Evolutionary conservation across 805 yeast genomes (phyloP), one percentile per base, ranked within the genome.

Genomic region (Jamesozyma gamospora): DNA sequence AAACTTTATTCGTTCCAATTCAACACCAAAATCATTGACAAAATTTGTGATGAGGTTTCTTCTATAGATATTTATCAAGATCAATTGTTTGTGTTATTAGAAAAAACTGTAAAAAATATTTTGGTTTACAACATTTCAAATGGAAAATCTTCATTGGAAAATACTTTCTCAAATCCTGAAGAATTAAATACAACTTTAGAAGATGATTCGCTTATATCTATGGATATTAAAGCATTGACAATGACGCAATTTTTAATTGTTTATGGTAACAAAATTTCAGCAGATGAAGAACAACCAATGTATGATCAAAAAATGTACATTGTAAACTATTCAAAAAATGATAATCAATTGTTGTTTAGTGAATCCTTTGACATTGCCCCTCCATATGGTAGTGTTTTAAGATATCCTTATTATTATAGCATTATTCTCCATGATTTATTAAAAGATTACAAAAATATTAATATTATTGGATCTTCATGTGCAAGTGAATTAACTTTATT

Each of bases 401-500:
- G 86, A 48, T 54, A 55, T 31, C 68, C 74, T 2, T 50, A 68
- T 2, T 66, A 67, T 34, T 80, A 79, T 51, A 41, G 65, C 1
- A 54, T 63, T 3, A 39, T 48, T 2, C 50, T 79, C 9, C 48
- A 56, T 17, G 50, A 64, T 15, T 70, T 84, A 71, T 55, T 68
- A 5, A 44, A 52, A 32, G 42, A 55, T 19, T 36, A 53, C 44
- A 53, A 63, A 2, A 37, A 46, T 10, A 39, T 76, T 2, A 47
- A 67, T 18, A 44, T 85, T 16, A 43, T 81, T 1, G 72, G 83
- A 1, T 72, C 81, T 2, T 72, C 87, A 0, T 69, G 75, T 18
- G 74, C 92, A 0, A 68, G 82, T 3, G 95, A 83, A 40, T 51
- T 82, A 13, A 60, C 73, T 7, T 60, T 79, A 1, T 42, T 72